Base-by-base conservation (phyloP, 108 stramenopile genomes). In the Nitzschia inconspicua region DNA sequence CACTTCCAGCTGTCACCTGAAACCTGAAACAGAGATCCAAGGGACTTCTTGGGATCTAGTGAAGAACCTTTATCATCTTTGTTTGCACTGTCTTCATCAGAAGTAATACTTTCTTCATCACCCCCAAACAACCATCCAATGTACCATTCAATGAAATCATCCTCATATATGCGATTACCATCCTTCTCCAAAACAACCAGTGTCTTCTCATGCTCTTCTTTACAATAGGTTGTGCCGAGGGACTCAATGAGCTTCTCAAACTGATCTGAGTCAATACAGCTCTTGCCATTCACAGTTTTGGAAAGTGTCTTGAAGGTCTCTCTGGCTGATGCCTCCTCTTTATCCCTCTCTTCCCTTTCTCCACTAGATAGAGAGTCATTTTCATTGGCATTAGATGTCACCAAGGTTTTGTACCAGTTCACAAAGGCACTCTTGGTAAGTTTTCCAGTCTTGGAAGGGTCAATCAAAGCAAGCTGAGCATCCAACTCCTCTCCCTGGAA, bases 1-100 rank as follows among this genome's bases (percentile, higher is more conserved):
- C 94, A 95, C 65, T 92, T 95, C 94, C 94, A 95, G 18, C 74
- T 80, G 29, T 78, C 81, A 44, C 78, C 70, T 44, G 85, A 79
- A 18, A 73, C 63, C 24, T 63, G 32, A 52, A 87, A 84, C 2
- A 70, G 48, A 46, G 47, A 37, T 11, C 77, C 76, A 73, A 72
- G 42, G 14, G 50, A 51, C 19, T 51, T 9, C 0, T 47, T n/a
- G 16, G 11, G n/a, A 11, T 80, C 83, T 57, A 24, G 11, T 24
- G 23, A 47, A 16, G 40, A 23, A 3, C 39, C 28, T 7, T 51
- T 43, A 37, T 46, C 62, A n/a, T 50, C 67, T 25, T 75, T 78
- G 28, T 57, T 66, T 24, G 74, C 75, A 28, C 65, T 69, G 31
- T 77, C 86, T 36, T 89, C 57, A 1, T 69, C 94, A 36, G 75